Evolutionary conservation across 768 basidiomycete species (phyloP).

Genomic region (Lyophyllum semitale): DNA sequence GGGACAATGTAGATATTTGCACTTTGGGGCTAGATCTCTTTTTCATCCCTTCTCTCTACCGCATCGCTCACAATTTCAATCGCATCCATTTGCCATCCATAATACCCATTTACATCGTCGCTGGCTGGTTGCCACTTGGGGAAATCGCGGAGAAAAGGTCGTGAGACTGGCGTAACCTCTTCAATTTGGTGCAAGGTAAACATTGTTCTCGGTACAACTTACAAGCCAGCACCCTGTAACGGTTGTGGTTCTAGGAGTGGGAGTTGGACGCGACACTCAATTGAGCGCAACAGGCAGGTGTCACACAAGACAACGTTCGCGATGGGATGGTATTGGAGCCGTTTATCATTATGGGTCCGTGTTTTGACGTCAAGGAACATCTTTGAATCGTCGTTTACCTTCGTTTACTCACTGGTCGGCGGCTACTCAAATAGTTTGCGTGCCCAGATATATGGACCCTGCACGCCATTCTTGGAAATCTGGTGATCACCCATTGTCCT

Average conservation of each 20-base stretch:
- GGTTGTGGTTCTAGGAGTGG: not conserved
- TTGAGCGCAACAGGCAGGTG: not conserved
- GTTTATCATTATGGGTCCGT: not conserved
- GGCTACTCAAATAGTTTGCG: no score
- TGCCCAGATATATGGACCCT: no score
- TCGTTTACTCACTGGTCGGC: no score
- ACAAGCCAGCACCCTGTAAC: not conserved
- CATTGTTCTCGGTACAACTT: not conserved
- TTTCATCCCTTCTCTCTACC: not conserved
- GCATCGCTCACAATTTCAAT: not conserved
- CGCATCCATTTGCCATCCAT: no score
- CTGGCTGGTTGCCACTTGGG: not conserved
- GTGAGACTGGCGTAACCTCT: not conserved
- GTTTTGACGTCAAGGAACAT: not conserved
- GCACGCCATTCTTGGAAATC: not conserved
- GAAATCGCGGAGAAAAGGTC: not conserved
- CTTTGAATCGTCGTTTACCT: no score
- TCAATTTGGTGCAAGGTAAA: not conserved
- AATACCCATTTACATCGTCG: no score
- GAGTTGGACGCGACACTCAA: not conserved
- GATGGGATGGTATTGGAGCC: not conserved
- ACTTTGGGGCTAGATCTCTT: not conserved
- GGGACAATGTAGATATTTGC: conserved; percentile 10
- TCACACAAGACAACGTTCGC: not conserved
- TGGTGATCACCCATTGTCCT: not conserved